Percentiles rank a stretch among this genome's conserved stretches.
Conservation (phyloP, 2,329 filamentous ascomycete genomes). For the Clarireedia hainanense region DNA sequence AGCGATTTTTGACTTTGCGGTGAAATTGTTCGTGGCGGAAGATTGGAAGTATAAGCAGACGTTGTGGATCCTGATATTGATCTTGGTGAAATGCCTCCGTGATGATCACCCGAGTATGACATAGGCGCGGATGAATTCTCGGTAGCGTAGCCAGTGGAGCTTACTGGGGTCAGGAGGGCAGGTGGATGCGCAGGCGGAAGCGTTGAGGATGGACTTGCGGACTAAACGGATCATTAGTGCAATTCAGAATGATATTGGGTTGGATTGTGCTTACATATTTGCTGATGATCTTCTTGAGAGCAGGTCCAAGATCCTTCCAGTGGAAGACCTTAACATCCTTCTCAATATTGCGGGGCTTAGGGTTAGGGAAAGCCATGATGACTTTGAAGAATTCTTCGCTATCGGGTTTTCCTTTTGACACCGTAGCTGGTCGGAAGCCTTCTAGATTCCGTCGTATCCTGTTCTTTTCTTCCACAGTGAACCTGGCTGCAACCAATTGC, state of each 20-base stretch:
- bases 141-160: slow-evolving; percentile 27
- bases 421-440: slow-evolving; percentile 84
- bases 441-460: slow-evolving; percentile 92
- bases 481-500: slow-evolving; percentile 75
- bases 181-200: slow-evolving; percentile 21
- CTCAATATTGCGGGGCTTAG: slow-evolving; percentile 95
- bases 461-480: slow-evolving; percentile 98
- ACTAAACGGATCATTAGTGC: slow-evolving; percentile 21
- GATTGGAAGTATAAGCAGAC: slow-evolving; percentile 19
- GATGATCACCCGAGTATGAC: slow-evolving; percentile 25
- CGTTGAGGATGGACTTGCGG: slow-evolving; percentile 28
- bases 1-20: slow-evolving; percentile 25
- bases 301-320: slow-evolving; percentile 81
- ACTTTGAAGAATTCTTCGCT: slow-evolving; percentile 98
- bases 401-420: slow-evolving; percentile 86
- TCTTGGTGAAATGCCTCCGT: slow-evolving; percentile 26
- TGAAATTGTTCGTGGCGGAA: slow-evolving; percentile 23
- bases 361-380: slow-evolving; percentile 94
- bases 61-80: slow-evolving; percentile 26
- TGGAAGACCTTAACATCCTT: slow-evolving; percentile 99
- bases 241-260: neutral
- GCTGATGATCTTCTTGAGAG: slow-evolving; percentile 95
- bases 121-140: slow-evolving; percentile 23
- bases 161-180: slow-evolving; percentile 27
- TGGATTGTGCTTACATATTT: slow-evolving; percentile 60